Evolutionary conservation across 1,284 basidiomycete genomes (phyloP).

Genomic region (Ganoderma meredithae): DNA sequence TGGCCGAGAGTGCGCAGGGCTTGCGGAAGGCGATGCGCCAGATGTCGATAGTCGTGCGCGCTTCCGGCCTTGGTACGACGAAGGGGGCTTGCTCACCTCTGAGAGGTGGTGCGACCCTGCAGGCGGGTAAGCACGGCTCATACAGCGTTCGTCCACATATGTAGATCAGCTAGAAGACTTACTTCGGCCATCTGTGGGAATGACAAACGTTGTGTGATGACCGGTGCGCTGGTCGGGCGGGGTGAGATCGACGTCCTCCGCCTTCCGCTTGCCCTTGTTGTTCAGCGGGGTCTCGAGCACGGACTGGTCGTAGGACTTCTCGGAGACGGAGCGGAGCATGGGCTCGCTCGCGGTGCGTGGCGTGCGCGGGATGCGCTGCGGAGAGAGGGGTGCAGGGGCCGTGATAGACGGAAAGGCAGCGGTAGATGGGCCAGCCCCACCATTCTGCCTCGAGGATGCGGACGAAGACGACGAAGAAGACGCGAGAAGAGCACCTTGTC

Average conservation of each 20-base stretch:
- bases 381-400: conserved; percentile 21
- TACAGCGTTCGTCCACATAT: neutral
- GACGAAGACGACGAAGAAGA: conserved; percentile 22
- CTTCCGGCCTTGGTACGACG: conserved; percentile 69
- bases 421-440: conserved; percentile 39
- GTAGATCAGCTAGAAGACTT: conserved; percentile 28
- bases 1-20: conserved; percentile 39
- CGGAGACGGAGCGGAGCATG: conserved; percentile 36
- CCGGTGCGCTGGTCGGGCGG: conserved; percentile 53
- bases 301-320: conserved; percentile 28
- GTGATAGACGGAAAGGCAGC: conserved; percentile 28
- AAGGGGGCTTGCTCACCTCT: conserved; percentile 58
- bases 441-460: conserved; percentile 27
- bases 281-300: conserved; percentile 38
- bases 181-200: conserved; percentile 60
- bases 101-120: conserved; percentile 37
- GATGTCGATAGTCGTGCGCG: conserved; percentile 63
- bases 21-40: conserved; percentile 45
- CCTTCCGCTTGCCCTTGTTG: conserved; percentile 57
- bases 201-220: conserved; percentile 45
- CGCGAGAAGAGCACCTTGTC: conserved; percentile 20
- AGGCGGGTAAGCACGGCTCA: conserved; percentile 13
- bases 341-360: conserved; percentile 41
- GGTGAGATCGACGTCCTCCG: conserved; percentile 55
- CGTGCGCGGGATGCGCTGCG: conserved; percentile 31